These are phyloP conservation scores for Neonectria punicea DNA, from an alignment of 2,329 filamentous ascomycete species.

Conservation along the genomic window DNA sequence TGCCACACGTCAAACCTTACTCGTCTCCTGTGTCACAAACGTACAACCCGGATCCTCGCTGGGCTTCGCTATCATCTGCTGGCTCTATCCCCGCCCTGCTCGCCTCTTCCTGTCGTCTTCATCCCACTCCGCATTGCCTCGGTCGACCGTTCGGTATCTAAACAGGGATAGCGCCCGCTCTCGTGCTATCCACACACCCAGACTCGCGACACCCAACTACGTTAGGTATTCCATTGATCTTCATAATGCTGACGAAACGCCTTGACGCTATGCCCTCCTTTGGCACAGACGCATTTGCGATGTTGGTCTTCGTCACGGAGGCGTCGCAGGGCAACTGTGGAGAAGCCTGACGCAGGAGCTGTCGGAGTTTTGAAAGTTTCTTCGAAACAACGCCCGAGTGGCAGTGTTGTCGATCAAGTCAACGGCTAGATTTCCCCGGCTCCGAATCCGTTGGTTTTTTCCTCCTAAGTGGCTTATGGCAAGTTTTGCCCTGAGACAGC, in stretches of 20 bases:
- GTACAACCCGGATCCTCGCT: neutral
- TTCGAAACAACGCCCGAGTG: too few species aligned
- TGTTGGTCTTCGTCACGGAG: constrained; percentile 19
- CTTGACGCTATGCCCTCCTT: constrained; percentile 1
- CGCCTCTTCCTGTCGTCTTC: neutral
- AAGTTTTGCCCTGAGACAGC: too few species aligned
- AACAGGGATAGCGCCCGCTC: constrained; percentile 16
- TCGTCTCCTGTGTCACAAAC: neutral
- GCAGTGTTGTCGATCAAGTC: too few species aligned
- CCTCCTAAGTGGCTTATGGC: neutral
- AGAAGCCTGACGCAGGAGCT: neutral
- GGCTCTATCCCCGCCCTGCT: neutral
- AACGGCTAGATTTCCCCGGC: too few species aligned
- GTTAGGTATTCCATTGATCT: neutral
- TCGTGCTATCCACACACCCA: constrained; percentile 2
- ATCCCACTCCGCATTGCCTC: neutral
- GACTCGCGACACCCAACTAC: neutral
- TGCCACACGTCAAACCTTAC: neutral
- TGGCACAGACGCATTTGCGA: constrained; percentile 3
- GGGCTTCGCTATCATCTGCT: too few species aligned
- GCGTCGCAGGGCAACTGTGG: neutral
- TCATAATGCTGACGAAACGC: neutral
- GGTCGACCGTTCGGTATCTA: constrained; percentile 25
- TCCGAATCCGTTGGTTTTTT: too few species aligned
- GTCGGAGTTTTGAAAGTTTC: neutral